These are phyloP conservation scores for Yamadazyma atlantica DNA, from an alignment of 1,139 yeast genomes.

Conservation along the genomic window DNA sequence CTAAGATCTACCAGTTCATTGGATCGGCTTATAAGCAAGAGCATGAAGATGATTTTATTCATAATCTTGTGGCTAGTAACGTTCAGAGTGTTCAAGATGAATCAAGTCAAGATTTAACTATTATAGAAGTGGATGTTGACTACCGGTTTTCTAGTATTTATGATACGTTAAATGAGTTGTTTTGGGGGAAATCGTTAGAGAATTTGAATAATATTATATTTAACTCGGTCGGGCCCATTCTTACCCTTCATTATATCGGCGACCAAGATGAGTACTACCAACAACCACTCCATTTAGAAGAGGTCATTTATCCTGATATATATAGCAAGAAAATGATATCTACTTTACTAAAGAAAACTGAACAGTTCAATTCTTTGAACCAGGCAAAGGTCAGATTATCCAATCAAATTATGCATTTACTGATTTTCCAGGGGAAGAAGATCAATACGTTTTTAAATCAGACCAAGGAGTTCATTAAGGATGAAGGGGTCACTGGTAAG, in stretches of 20 bases:
- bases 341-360: slow-evolving; percentile 5
- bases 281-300: slow-evolving; percentile 10
- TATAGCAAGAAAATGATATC: slow-evolving; percentile 8
- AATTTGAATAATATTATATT: slow-evolving; percentile 30
- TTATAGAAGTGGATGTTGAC: slow-evolving; percentile 38
- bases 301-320: slow-evolving; percentile 13
- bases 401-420: slow-evolving; percentile 25
- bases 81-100: slow-evolving; percentile 7
- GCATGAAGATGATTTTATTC: slow-evolving; percentile 13
- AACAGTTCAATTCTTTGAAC: slow-evolving; percentile 7
- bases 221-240: slow-evolving; percentile 27
- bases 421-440: slow-evolving; percentile 16
- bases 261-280: slow-evolving; percentile 21
- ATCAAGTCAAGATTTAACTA: slow-evolving; percentile 22
- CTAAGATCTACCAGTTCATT: slow-evolving; percentile 23
- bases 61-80: slow-evolving; percentile 11
- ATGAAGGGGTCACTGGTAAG: slow-evolving; percentile 17
- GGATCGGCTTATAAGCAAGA: slow-evolving; percentile 14
- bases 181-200: slow-evolving; percentile 39
- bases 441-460: slow-evolving; percentile 13
- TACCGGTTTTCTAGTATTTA: slow-evolving; percentile 26
- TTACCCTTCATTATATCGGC: slow-evolving; percentile 34
- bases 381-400: slow-evolving; percentile 18
- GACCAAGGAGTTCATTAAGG: slow-evolving; percentile 9
- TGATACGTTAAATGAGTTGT: slow-evolving; percentile 33